These are phyloP conservation scores for Karstenula rhodostoma DNA, from an alignment of 2,329 filamentous ascomycete species.

Conservation along the genomic window DNA sequence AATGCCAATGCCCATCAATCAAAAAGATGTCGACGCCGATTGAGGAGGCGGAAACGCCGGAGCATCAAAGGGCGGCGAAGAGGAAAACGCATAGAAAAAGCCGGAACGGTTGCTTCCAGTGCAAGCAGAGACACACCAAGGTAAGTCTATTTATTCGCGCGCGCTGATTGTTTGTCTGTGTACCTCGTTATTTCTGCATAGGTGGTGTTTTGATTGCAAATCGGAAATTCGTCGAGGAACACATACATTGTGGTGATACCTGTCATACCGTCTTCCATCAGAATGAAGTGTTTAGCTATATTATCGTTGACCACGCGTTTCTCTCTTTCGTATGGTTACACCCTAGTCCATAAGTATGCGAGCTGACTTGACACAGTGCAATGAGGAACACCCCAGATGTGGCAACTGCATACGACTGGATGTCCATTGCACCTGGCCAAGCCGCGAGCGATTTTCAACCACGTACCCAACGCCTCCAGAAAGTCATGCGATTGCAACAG, in stretches of 20 bases:
- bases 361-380: constrained; percentile 30
- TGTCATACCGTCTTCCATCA: background rate
- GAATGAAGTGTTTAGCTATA: background rate
- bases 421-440: constrained; percentile 41
- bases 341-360: background rate
- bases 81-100: constrained; percentile 45
- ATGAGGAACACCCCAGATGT: constrained; percentile 41
- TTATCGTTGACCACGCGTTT: background rate
- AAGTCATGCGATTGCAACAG: constrained; percentile 21
- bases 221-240: background rate
- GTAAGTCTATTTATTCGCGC: constrained; percentile 17
- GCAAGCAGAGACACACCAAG: constrained; percentile 45
- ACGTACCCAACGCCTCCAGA: constrained; percentile 24
- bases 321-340: background rate
- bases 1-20: background rate
- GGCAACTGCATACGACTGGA: constrained; percentile 41
- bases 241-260: background rate
- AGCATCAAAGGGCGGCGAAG: constrained; percentile 21
- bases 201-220: background rate
- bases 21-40: constrained; percentile 11
- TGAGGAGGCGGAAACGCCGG: constrained; percentile 8
- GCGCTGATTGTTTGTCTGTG: background rate
- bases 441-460: constrained; percentile 27
- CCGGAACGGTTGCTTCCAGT: constrained; percentile 41
- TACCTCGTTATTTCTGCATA: background rate